Conservation (phyloP, 192 early-diverging fungal genomes). For the Gorgonomyces haynaldii region DNA sequence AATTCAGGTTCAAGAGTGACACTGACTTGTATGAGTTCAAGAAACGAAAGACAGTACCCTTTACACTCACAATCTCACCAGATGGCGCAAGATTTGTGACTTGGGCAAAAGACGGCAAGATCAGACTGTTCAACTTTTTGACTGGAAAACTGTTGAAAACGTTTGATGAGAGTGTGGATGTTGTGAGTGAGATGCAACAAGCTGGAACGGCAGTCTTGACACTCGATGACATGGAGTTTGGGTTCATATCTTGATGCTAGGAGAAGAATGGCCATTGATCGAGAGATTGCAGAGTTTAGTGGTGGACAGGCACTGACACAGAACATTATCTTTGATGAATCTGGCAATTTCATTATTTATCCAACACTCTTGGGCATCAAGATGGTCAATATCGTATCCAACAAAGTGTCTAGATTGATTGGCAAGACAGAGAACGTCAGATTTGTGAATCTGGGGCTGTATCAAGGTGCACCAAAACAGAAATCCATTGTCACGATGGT, state of each 20-base stretch:
- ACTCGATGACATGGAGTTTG: constrained; percentile 98
- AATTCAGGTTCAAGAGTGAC: constrained; percentile 79
- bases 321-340: constrained; percentile 91
- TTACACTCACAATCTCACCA: constrained; percentile 67
- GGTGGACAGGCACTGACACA: constrained; percentile 47
- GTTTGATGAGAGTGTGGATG: constrained; percentile 79
- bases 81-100: constrained; percentile 79
- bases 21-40: constrained; percentile 96
- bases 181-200: constrained; percentile 81
- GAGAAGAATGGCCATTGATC: constrained; percentile 74
- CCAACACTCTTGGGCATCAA: constrained; percentile 94
- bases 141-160: constrained; percentile 81
- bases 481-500: constrained; percentile 53
- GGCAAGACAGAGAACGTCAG: constrained; percentile 87
- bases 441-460: constrained; percentile 78
- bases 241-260: too few relatives aligned
- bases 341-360: constrained; percentile 78
- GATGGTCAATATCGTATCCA: constrained; percentile 73
- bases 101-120: constrained; percentile 68
- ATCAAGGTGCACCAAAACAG: constrained; percentile 81
- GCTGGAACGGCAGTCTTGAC: constrained; percentile 61
- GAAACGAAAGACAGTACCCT: constrained; percentile 72
- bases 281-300: constrained; percentile 61
- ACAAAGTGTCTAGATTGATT: constrained; percentile 71
- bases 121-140: constrained; percentile 71